phyloP scores from a whole-genome alignment of 768 basidiomycete species.

The Hericium erinaceus region DNA sequence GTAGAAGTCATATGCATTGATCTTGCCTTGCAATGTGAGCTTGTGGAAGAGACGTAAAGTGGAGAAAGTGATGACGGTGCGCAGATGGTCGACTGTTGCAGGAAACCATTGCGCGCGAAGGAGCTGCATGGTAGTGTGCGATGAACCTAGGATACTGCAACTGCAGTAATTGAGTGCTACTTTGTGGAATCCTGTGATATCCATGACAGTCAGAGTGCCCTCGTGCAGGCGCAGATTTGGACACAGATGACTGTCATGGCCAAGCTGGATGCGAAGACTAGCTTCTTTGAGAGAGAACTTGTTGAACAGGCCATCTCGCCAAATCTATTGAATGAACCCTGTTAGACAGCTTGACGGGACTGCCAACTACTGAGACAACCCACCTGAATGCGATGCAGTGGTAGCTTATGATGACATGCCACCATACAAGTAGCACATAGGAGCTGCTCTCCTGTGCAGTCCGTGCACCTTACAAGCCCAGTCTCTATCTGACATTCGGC shows the following conservation, averaged over 20 bases:
- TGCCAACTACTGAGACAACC: not conserved
- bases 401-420: not conserved
- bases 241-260: not conserved
- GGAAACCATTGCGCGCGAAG: constrained; percentile 4
- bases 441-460: not conserved
- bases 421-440: not conserved
- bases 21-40: constrained; percentile 2
- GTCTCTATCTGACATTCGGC: not conserved
- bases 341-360: not conserved
- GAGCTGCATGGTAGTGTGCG: not conserved
- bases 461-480: not conserved
- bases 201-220: not conserved
- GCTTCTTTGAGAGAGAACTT: not conserved
- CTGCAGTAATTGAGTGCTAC: not conserved
- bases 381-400: not conserved
- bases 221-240: not conserved
- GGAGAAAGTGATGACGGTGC: not conserved
- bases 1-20: constrained; percentile 3
- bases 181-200: not conserved
- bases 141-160: not conserved
- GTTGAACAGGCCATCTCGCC: not conserved
- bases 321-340: not conserved
- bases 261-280: not conserved
- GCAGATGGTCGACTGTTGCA: not conserved
- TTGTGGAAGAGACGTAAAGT: too few species aligned